phyloP scores from a whole-genome alignment of 768 basidiomycete species.

The Pleurotus tuber-regium region DNA sequence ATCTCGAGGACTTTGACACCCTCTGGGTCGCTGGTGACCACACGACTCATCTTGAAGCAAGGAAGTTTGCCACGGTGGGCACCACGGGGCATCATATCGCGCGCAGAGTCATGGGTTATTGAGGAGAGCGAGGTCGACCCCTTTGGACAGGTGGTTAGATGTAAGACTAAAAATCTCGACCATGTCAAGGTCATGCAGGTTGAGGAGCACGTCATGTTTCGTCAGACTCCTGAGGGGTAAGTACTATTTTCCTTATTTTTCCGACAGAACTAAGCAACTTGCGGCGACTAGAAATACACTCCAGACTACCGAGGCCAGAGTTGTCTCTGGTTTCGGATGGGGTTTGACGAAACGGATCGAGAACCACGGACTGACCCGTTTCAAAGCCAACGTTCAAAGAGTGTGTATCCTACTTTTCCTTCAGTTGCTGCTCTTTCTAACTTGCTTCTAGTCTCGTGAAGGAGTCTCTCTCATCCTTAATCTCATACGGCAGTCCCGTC shows the following conservation, averaged over 20 bases:
- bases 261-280: conserved; percentile 1
- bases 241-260: conserved; percentile 25
- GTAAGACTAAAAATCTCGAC: conserved; percentile 86
- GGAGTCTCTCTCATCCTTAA: conserved; percentile 82
- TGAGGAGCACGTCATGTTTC: conserved; percentile 75
- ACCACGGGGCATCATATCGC: conserved; percentile 73
- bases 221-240: conserved; percentile 69
- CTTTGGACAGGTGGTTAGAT: conserved; percentile 69
- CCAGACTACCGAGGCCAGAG: conserved; percentile 83
- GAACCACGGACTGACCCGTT: conserved; percentile 76
- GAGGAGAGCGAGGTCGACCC: conserved; percentile 96
- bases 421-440: background rate
- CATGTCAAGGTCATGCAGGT: conserved; percentile 94
- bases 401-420: conserved; percentile 33
- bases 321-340: conserved; percentile 90
- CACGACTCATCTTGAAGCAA: conserved; percentile 88
- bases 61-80: conserved; percentile 94
- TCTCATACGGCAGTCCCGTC: conserved; percentile 76
- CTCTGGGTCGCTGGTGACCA: conserved; percentile 76
- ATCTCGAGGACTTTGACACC: conserved; percentile 77
- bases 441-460: conserved; percentile 65
- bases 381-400: conserved; percentile 85
- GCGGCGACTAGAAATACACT: conserved; percentile 58
- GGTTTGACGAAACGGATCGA: conserved; percentile 86
- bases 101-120: conserved; percentile 91